Conservation (phyloP, 306 rosid species). For the Quercus alba region DNA sequence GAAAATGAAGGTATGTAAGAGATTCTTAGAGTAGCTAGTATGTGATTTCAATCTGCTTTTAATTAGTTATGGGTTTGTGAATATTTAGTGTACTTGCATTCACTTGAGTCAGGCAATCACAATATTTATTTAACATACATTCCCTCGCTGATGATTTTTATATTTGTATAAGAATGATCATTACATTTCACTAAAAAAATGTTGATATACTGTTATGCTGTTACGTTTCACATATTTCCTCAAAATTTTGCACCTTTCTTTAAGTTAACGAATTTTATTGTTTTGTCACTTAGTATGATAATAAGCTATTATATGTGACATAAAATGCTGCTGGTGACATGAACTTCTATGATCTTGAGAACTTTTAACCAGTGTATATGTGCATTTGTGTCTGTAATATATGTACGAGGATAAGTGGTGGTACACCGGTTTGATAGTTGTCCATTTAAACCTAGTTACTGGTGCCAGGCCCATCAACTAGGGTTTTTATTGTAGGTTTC, state of each 20-base stretch:
- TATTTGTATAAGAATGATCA: neutral
- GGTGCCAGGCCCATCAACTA: neutral
- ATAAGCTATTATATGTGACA: neutral
- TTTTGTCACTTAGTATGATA: neutral
- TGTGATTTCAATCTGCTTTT: conserved; percentile 6
- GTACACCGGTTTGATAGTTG: neutral
- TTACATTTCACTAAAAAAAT: neutral
- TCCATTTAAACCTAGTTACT: neutral
- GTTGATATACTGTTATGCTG: neutral
- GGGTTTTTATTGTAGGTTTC: neutral
- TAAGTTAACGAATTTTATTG: neutral
- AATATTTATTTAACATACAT: neutral
- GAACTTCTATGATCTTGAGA: neutral
- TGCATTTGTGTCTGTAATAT: neutral
- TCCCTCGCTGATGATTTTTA: neutral
- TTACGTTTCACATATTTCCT: neutral
- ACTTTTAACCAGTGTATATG: neutral
- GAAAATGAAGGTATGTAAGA: conserved; percentile 62
- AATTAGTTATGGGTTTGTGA: neutral
- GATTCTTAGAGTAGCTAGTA: conserved; percentile 6
- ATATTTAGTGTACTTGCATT: neutral
- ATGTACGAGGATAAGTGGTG: neutral
- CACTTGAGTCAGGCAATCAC: neutral
- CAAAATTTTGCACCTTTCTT: neutral
- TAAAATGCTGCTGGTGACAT: neutral